Percentiles rank a stretch among this genome's conserved stretches.
These are phyloP conservation scores for Viola odorata DNA, from an alignment of 345 rosid species.

Conservation along the genomic window DNA sequence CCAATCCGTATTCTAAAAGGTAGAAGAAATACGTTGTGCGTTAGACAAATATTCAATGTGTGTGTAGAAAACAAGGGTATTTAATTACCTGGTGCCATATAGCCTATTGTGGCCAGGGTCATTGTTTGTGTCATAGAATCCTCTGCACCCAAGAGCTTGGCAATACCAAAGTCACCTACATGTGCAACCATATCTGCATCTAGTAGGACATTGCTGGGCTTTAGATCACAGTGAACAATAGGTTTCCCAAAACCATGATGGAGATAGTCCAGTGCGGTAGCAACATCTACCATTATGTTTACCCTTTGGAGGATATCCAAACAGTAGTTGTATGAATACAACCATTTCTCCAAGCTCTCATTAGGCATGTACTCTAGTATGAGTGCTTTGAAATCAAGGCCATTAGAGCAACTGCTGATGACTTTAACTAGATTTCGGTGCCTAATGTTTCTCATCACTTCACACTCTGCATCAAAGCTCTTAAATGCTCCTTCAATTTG, in stretches of 20 bases:
- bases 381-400: not conserved
- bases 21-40: not conserved
- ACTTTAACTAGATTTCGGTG: conserved; percentile 12
- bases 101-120: not conserved
- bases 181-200: conserved; percentile 5
- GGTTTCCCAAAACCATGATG: not conserved
- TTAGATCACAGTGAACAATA: conserved; percentile 1
- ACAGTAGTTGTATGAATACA: not conserved
- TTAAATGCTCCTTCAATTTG: not conserved
- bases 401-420: conserved; percentile 1
- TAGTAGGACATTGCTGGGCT: conserved; percentile 4
- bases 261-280: conserved; percentile 5
- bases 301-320: not conserved
- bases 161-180: not conserved
- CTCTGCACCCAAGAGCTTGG: not conserved
- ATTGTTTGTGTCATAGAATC: not conserved
- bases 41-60: not conserved
- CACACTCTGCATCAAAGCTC: not conserved
- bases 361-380: conserved; percentile 8
- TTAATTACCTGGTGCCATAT: not conserved
- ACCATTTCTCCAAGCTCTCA: conserved; percentile 5
- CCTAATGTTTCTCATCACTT: not conserved
- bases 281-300: conserved; percentile 3
- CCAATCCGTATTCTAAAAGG: not conserved
- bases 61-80: not conserved